Conservation (phyloP, 164 flowering plant genomes). For the Vitis rupestris region DNA sequence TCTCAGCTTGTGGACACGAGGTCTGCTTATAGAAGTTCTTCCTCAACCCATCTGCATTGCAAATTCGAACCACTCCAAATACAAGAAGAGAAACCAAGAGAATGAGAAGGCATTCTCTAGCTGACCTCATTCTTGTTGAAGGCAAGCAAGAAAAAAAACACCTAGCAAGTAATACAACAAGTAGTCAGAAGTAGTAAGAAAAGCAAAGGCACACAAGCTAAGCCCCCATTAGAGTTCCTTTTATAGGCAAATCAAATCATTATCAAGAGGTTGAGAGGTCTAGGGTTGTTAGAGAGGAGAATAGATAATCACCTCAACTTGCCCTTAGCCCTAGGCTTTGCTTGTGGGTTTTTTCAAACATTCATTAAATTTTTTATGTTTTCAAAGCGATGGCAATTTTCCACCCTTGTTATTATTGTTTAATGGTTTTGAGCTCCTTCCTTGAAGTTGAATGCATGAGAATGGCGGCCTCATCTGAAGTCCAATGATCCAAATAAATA, state of each 20-base stretch:
- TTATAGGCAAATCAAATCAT: neutral
- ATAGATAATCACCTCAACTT: neutral
- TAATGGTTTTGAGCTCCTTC: too few species aligned
- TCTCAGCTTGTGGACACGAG: slow-evolving; percentile 26
- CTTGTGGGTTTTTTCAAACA: neutral
- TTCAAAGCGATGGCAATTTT: too few species aligned
- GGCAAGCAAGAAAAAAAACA: too few species aligned
- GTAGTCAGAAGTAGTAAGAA: neutral
- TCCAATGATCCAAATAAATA: too few species aligned
- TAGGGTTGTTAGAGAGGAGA: neutral
- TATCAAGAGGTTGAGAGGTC: neutral
- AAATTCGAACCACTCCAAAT: slow-evolving; percentile 2
- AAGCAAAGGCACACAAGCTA: neutral
- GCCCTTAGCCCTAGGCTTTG: neutral
- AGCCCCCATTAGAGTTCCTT: neutral
- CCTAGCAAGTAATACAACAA: neutral
- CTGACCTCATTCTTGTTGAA: neutral
- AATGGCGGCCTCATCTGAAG: too few species aligned
- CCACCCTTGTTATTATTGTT: too few species aligned
- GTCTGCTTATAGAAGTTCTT: slow-evolving; percentile 21
- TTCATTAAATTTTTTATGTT: too few species aligned
- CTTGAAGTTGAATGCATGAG: too few species aligned
- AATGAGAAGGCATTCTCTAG: neutral
- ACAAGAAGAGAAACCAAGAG: slow-evolving; percentile 3
- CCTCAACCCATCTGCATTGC: slow-evolving; percentile 10